A percentile compares a stretch with the other conserved stretches of the same genome.
Conservation (phyloP, 208 protist genomes). For the Leishmania tropica region DNA sequence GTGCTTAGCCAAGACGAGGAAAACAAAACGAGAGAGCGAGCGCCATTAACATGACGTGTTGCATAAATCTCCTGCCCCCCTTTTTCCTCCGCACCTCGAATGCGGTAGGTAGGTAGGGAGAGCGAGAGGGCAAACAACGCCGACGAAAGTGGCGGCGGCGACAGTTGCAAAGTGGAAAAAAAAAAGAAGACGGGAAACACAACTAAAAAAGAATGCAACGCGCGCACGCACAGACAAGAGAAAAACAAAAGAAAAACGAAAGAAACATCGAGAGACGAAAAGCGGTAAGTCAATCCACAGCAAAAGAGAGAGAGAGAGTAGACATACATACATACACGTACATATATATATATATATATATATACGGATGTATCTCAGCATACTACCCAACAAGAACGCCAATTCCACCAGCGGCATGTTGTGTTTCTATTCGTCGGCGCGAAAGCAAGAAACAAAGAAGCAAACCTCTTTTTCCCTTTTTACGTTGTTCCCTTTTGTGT, state of each 20-base stretch:
- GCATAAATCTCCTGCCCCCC: no score
- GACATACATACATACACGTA: no score
- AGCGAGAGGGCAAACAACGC: background rate
- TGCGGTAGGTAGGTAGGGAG: background rate
- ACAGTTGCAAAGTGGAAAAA: no score
- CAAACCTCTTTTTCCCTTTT: background rate
- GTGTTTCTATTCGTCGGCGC: background rate
- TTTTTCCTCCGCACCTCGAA: no score
- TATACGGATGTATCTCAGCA: no score
- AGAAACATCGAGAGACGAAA: no score
- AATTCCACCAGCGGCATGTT: no score
- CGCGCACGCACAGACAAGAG: background rate
- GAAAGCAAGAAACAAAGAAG: background rate
- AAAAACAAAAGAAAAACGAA: no score
- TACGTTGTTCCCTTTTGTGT: background rate
- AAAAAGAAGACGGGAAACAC: slow-evolving; percentile 3
- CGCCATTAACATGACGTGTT: background rate
- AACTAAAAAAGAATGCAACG: background rate
- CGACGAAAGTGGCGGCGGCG: background rate
- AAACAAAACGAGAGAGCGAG: background rate
- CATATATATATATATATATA: no score
- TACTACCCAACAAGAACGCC: no score
- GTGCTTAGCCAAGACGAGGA: background rate
- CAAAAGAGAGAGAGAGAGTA: background rate
- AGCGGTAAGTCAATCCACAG: no score